phyloP scores from a whole-genome alignment of 2,329 filamentous ascomycete genomes.

The Parafenestella ontariensis region DNA sequence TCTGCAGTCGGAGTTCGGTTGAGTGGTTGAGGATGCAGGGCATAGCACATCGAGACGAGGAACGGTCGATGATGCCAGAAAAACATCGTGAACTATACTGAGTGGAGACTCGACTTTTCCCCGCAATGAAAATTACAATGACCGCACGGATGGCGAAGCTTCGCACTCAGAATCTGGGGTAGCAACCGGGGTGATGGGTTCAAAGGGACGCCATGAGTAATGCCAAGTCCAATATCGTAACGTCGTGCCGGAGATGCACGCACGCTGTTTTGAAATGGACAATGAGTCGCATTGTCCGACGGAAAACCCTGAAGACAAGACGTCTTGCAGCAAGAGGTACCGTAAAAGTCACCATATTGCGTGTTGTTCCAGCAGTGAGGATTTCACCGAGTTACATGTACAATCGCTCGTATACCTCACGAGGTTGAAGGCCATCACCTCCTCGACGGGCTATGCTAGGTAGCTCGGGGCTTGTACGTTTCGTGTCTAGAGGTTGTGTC shows the following conservation, averaged over 20 bases:
- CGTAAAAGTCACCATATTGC: neutral
- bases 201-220: constrained; percentile 6
- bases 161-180: constrained; percentile 4
- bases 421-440: no score
- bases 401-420: neutral
- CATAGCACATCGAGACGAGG: constrained; percentile 1
- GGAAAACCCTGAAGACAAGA: neutral
- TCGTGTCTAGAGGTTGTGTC: no score
- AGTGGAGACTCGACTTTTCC: neutral
- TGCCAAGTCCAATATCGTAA: neutral
- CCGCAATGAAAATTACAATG: neutral
- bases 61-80: constrained; percentile 1
- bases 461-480: no score
- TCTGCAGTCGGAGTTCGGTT: no score
- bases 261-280: neutral
- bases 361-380: neutral
- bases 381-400: neutral
- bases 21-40: no score
- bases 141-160: neutral
- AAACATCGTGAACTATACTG: neutral
- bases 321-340: neutral
- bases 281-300: neutral
- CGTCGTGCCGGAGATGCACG: neutral
- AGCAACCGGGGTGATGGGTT: constrained; percentile 3
- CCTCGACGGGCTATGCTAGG: no score